A percentile compares a stretch with the other conserved stretches of the same genome.
These are phyloP conservation scores for Drosera capensis DNA, from an alignment of 148 eudicot species.

Conservation along the genomic window DNA sequence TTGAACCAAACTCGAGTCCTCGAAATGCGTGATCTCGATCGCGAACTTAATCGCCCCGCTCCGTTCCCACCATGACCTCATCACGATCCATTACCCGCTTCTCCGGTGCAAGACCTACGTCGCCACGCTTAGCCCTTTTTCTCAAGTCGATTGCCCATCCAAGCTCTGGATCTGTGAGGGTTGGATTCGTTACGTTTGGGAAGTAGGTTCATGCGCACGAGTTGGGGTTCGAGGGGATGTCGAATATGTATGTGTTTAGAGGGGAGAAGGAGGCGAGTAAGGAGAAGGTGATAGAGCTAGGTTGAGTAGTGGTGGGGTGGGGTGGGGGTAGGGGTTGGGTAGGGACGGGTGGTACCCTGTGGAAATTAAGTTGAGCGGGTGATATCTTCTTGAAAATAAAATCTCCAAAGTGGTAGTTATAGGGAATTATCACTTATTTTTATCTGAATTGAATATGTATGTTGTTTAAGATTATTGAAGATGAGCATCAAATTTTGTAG, in stretches of 20 bases:
- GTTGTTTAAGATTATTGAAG: too few species aligned
- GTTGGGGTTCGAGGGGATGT: constrained; percentile 66
- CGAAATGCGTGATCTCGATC: constrained; percentile 82
- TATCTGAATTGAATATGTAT: too few species aligned
- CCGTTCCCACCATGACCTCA: constrained; percentile 41
- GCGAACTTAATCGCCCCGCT: constrained; percentile 71
- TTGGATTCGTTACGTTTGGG: constrained; percentile 73
- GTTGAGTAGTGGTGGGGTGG: constrained; percentile 24
- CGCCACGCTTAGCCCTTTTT: constrained; percentile 46
- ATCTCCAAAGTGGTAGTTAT: neutral
- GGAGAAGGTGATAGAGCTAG: constrained; percentile 93
- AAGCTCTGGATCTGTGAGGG: constrained; percentile 87
- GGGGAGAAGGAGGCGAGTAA: constrained; percentile 58
- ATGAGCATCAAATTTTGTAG: too few species aligned
- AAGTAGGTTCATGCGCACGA: constrained; percentile 94
- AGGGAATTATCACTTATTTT: too few species aligned
- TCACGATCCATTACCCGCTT: constrained; percentile 54
- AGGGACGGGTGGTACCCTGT: constrained; percentile 13
- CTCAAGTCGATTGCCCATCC: constrained; percentile 54
- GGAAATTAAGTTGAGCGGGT: constrained; percentile 25
- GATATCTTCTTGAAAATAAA: too few species aligned
- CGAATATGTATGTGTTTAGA: constrained; percentile 73
- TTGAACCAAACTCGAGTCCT: constrained; percentile 66
- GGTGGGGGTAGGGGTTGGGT: constrained; percentile 20
- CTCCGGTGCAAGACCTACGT: constrained; percentile 71